These are phyloP conservation scores for Aspergillus quadrilineatus DNA, from an alignment of 2,329 filamentous ascomycete species.

Conservation along the genomic window DNA sequence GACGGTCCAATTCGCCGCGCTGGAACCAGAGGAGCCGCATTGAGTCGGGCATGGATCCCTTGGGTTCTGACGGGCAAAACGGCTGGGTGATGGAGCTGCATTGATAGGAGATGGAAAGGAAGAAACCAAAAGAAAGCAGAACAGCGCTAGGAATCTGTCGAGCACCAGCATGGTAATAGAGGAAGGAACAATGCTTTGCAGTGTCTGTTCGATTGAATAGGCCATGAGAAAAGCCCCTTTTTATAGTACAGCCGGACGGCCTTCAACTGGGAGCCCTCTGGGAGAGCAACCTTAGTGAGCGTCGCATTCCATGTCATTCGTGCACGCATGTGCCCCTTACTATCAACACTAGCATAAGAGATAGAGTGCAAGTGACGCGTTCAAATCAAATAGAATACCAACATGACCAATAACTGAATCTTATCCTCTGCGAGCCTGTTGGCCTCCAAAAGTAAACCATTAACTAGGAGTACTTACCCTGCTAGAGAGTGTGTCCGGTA, in stretches of 20 bases:
- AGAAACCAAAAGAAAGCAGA: neutral
- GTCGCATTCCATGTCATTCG: neutral
- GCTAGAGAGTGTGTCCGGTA: neutral
- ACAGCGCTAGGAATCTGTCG: neutral
- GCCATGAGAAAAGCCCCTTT: neutral
- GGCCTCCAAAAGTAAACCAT: neutral
- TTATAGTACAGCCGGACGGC: neutral
- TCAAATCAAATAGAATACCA: neutral
- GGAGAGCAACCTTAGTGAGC: neutral
- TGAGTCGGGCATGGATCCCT: conserved; percentile 6
- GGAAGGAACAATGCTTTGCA: neutral
- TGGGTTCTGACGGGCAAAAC: conserved; percentile 1
- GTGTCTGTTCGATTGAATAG: conserved; percentile 1
- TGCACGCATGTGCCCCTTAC: neutral
- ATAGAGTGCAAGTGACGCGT: neutral
- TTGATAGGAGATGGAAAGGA: conserved; percentile 1
- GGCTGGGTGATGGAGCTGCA: conserved; percentile 1
- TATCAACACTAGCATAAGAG: neutral
- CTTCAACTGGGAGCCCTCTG: neutral
- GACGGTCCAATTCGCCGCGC: conserved; percentile 1
- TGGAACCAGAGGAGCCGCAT: conserved; percentile 2
- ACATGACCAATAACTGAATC: neutral
- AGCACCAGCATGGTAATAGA: neutral
- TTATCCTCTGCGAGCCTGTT: neutral
- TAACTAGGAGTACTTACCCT: neutral